These are phyloP conservation scores for Kodamaea laetipori DNA, from an alignment of 805 yeast genomes.

Conservation along the genomic window DNA sequence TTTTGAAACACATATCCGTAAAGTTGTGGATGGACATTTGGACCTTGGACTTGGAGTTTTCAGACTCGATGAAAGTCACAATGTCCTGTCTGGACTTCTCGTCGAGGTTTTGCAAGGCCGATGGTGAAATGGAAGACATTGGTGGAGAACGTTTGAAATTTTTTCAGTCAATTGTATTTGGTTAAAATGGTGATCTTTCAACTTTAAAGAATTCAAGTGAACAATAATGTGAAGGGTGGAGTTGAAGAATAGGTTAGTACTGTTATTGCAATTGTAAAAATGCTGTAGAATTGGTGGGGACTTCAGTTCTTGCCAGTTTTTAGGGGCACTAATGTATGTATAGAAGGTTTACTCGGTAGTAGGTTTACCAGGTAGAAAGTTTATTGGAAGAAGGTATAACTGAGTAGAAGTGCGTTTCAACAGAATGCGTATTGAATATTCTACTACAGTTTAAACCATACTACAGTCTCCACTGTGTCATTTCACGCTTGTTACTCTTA, in stretches of 20 bases:
- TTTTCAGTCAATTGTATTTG: background rate
- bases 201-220: background rate
- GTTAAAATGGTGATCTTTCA: background rate
- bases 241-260: background rate
- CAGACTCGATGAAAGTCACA: slow-evolving; percentile 73
- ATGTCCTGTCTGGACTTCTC: slow-evolving; percentile 74
- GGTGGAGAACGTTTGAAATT: slow-evolving; percentile 4
- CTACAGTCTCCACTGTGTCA: too few relatives aligned
- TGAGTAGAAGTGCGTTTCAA: too few relatives aligned
- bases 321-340: too few relatives aligned
- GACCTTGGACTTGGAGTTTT: slow-evolving; percentile 83
- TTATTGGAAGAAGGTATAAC: too few relatives aligned
- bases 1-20: slow-evolving; percentile 89
- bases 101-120: slow-evolving; percentile 49
- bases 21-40: slow-evolving; percentile 84
- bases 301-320: background rate
- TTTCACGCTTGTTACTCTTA: too few relatives aligned
- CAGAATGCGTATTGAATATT: too few relatives aligned
- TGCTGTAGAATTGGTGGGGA: too few relatives aligned
- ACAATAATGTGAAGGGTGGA: background rate
- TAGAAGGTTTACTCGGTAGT: too few relatives aligned
- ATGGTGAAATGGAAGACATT: slow-evolving; percentile 40
- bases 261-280: too few relatives aligned
- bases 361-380: too few relatives aligned
- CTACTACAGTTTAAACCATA: too few relatives aligned